Percentiles rank a stretch among this genome's conserved stretches.
phyloP scores from a whole-genome alignment of 768 basidiomycete genomes.

The Phanerodontia chrysosporium region DNA sequence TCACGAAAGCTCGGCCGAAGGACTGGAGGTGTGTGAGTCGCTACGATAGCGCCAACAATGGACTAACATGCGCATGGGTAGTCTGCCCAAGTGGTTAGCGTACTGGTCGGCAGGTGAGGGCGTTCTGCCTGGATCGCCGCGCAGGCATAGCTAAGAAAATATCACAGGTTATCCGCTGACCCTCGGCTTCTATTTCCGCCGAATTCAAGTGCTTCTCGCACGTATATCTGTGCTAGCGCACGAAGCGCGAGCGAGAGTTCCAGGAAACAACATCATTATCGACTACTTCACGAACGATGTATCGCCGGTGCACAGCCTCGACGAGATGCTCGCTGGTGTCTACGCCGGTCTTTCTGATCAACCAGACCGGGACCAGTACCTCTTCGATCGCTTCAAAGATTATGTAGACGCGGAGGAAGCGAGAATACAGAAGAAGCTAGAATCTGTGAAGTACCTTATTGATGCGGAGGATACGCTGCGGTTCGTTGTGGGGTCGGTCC shows the following conservation, averaged over 20 bases:
- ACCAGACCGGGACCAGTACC: conserved; percentile 3
- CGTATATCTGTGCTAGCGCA: conserved; percentile 2
- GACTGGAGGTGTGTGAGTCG: conserved; percentile 23
- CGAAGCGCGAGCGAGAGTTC: not conserved
- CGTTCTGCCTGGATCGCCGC: too few relatives aligned
- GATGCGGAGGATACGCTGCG: conserved; percentile 11
- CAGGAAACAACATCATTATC: not conserved
- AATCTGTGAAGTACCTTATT: conserved; percentile 5
- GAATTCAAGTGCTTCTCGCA: conserved; percentile 12
- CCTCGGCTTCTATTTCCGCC: conserved; percentile 13
- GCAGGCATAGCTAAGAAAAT: not conserved
- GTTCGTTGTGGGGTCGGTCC: conserved; percentile 4
- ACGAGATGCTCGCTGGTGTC: conserved; percentile 12
- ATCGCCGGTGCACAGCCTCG: not conserved
- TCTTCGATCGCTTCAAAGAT: conserved; percentile 2
- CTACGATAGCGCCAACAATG: too few relatives aligned
- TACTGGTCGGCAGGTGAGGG: conserved; percentile 18
- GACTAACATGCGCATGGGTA: too few relatives aligned
- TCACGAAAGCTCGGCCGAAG: conserved; percentile 16
- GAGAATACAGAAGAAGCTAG: conserved; percentile 1
- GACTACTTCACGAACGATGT: not conserved
- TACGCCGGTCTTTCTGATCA: not conserved
- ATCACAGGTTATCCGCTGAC: conserved; percentile 14
- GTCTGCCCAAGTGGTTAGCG: conserved; percentile 15
- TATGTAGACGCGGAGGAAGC: conserved; percentile 9